These are phyloP conservation scores for Colletotrichum sp. DNA, from an alignment of 2,329 filamentous ascomycete genomes.

Conservation along the genomic window DNA sequence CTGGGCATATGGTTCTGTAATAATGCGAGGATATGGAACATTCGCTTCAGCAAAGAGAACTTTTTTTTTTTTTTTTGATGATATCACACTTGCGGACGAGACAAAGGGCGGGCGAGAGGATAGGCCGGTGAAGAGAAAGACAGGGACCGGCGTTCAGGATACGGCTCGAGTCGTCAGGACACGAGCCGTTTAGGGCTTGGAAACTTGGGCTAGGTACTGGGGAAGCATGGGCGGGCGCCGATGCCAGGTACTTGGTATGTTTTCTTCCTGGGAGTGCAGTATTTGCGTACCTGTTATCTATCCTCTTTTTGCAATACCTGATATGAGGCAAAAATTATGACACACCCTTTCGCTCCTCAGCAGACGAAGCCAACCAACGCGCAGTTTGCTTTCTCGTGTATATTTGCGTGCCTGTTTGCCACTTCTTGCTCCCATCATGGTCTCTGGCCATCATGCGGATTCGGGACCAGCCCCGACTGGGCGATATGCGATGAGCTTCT, in stretches of 20 bases:
- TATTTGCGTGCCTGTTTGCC: background rate
- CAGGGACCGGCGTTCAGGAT: background rate
- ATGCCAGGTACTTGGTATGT: constrained; percentile 3
- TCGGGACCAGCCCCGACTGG: background rate
- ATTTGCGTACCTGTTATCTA: background rate
- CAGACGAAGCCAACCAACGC: background rate
- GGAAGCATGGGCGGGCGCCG: background rate
- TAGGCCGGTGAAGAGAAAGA: background rate
- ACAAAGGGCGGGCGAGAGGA: background rate
- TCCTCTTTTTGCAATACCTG: background rate
- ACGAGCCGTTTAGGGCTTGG: background rate
- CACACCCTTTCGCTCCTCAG: background rate
- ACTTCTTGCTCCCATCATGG: background rate
- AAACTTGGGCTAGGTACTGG: background rate
- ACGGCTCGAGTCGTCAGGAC: background rate
- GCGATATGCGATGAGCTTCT: background rate
- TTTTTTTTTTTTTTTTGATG: background rate
- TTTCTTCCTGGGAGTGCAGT: background rate
- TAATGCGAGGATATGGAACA: constrained; percentile 13
- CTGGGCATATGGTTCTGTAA: constrained; percentile 11
- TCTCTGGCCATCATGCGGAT: background rate
- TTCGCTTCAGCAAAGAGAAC: constrained; percentile 19
- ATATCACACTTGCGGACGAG: background rate
- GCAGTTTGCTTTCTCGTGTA: background rate
- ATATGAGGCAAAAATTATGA: background rate